Base-by-base conservation (phyloP, 2,329 filamentous ascomycete species). In the Paramyrothecium roridum region DNA sequence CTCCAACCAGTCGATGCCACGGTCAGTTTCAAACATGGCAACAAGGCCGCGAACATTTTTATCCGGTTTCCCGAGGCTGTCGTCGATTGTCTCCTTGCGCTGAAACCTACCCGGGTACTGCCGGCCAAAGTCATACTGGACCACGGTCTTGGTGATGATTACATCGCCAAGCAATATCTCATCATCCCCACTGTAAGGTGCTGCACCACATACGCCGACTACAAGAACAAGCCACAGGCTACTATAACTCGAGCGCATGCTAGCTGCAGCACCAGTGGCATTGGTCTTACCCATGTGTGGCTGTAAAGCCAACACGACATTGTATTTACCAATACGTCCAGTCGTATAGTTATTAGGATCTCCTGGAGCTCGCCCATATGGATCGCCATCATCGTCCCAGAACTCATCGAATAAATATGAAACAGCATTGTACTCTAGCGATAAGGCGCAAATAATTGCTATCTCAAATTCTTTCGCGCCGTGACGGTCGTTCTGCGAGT, bases 131-230 rank as follows among this genome's bases (percentile, higher is more conserved):
- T 71, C 65, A 30, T 72, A 67, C 52, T 70, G 61, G 3, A 72
- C 37, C 20, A 72, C 43, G 1, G 50, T 55, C 1, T 59, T 63
- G 50, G 68, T 69, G 22, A 73, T 61, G 8, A 72, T 56, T 0
- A 73, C 65, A 48, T 73, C 68, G 8, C 70, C 68, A 0, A 73
- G 59, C 3, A 68, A 21, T 13, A 65, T 61, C 50, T 68, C 63
- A 2, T 51, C 53, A 37, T 16, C 20, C 3, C 23, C n/a, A 10
- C 43, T 26, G 1, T 47, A 34, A 12, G 73, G 72, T 7, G 68
- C 61, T 13, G 67, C 72, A 7, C 72, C 74, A 53, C 73, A 76
- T 1, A 77, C 61, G 1, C 75, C 75, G 3, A 73, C 72, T 2
- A 77, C 46, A 1, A 77, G 51, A 2, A 61, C 70, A 1, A 75